Base-by-base conservation (phyloP, 139 green algal species). In the Spirogloea muscicola region DNA sequence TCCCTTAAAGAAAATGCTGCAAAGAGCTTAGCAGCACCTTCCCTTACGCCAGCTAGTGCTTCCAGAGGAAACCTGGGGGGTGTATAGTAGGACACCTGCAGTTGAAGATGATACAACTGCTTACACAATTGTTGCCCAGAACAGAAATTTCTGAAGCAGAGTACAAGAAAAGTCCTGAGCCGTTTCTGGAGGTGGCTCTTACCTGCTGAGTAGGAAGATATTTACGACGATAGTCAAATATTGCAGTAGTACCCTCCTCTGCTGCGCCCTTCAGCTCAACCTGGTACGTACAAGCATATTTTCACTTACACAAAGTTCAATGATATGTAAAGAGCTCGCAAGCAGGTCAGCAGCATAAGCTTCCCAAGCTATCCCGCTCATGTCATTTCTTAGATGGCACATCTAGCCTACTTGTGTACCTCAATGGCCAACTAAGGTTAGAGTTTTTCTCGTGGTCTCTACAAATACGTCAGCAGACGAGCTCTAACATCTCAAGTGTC, bases 1-100 rank as follows among this genome's bases (percentile, higher is more conserved):
- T 87, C 87, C 0, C 72, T 37, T 40, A 93, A 66, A 0, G 86
- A 86, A 25, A 93, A 73, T 55, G 85, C 44, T 31, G 42, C 27
- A 43, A 91, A 90, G 2, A 89, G 67, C 41, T 80, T 80, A 10
- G 80, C 74, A 1, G 85, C 86, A 16, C 79, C 80, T 5, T 29
- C n/a, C 10, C 77, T 67, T 25, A 86, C 71, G 18, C 41, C 33
- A n/a, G 21, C 40, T 27, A 65, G 36, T 25, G 46, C 41, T 61
- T 83, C 80, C 21, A 59, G 37, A 10, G 60, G 65, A 42, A 88
- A 61, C 52, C 82, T 66, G 3, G 85, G 80, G 2, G 86, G 87
- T 27, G 80, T 86, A 73, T 85, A 40, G 57, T 82, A 83, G 18
- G 33, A 33, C 34, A 86, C 81, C 69, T 78, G 69, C 18, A n/a